phyloP scores from a whole-genome alignment of 495 filamentous ascomycete species.

The Penicillium daleae region DNA sequence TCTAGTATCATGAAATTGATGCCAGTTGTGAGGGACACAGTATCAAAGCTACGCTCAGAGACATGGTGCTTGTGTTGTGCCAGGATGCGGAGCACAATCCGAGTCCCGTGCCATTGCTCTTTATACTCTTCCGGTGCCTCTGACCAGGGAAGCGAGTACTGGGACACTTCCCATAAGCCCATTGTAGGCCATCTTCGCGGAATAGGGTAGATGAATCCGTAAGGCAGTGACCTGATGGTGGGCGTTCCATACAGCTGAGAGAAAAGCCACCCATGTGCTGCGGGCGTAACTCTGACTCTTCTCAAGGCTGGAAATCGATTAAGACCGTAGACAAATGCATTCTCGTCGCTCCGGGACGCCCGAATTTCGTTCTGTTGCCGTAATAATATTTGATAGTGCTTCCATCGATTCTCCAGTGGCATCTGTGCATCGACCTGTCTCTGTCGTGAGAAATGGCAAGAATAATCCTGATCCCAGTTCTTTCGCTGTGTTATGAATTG shows the following conservation, averaged over 20 bases:
- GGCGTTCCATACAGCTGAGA: conserved; percentile 29
- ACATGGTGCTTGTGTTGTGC: conserved; percentile 16
- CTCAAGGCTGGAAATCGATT: conserved; percentile 25
- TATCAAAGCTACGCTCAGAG: conserved; percentile 18
- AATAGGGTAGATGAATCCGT: conserved; percentile 28
- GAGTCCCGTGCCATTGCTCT: conserved; percentile 20
- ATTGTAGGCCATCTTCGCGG: conserved; percentile 25
- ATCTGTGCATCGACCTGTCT: conserved; percentile 6
- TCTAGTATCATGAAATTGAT: conserved; percentile 23
- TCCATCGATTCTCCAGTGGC: conserved; percentile 2
- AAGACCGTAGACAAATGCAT: conserved; percentile 22
- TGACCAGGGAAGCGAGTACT: conserved; percentile 13
- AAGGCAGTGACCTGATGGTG: conserved; percentile 29
- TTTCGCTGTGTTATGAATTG: conserved; percentile 5
- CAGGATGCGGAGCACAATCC: conserved; percentile 12
- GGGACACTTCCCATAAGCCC: neutral
- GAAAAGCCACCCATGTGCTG: conserved; percentile 26
- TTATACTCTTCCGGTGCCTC: conserved; percentile 9
- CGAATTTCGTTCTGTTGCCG: conserved; percentile 14
- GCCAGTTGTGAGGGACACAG: conserved; percentile 14
- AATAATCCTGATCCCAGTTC: neutral
- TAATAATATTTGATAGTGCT: conserved; percentile 12
- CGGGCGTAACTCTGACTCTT: conserved; percentile 28
- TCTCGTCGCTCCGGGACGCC: conserved; percentile 11
- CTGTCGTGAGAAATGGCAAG: conserved; percentile 4